phyloP scores from a whole-genome alignment of 257 asterid species.

The Paulownia fortunei region DNA sequence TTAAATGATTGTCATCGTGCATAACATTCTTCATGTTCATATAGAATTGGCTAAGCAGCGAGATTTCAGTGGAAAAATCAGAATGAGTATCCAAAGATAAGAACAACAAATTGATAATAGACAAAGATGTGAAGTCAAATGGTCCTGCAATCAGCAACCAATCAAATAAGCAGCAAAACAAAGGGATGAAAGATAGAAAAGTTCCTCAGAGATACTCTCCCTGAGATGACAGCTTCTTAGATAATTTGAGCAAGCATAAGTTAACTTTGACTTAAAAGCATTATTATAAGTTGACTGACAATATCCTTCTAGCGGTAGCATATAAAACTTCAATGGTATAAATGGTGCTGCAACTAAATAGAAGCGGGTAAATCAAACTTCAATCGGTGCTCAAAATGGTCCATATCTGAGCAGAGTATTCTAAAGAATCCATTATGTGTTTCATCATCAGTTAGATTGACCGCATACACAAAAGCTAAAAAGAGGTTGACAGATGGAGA shows the following conservation, averaged over 20 bases:
- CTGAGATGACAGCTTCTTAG: neutral
- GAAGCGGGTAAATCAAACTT: neutral
- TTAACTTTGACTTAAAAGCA: neutral
- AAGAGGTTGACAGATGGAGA: conserved; percentile 7
- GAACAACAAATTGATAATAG: conserved; percentile 16
- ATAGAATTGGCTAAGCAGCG: neutral
- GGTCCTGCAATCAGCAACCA: neutral
- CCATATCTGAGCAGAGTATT: neutral
- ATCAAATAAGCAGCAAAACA: neutral
- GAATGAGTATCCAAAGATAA: neutral
- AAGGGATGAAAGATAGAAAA: neutral
- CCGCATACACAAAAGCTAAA: neutral
- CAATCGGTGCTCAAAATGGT: neutral
- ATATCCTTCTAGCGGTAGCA: neutral
- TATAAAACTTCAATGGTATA: neutral
- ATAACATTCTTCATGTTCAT: neutral
- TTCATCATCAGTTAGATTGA: conserved; percentile 6
- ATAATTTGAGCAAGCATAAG: neutral
- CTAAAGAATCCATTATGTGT: neutral
- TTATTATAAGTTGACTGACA: neutral
- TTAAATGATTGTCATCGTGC: neutral
- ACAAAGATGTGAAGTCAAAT: conserved; percentile 9
- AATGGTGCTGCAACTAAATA: conserved; percentile 15
- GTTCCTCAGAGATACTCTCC: neutral
- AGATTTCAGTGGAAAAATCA: conserved; percentile 1